Base-by-base conservation (phyloP, 2,329 filamentous ascomycete genomes). In the Chaetomiaceae sp. region DNA sequence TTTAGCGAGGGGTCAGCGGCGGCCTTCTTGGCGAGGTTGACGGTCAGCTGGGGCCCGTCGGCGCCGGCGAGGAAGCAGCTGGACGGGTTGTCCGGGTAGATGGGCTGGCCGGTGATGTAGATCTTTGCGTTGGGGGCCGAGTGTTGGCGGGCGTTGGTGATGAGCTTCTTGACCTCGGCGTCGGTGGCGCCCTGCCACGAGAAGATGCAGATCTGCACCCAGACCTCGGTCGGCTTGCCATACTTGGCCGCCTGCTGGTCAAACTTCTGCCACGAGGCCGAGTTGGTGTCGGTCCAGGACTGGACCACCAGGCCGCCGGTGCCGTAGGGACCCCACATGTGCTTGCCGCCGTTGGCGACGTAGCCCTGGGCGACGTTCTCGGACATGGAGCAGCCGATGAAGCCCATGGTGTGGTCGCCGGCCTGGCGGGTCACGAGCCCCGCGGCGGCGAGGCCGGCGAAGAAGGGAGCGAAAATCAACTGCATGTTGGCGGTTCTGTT, bases 191-290 rank as follows among this genome's bases (percentile, higher is more conserved):
- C 63, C 4, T 58, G 61, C 51, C 64, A 58, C 37, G 57, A 54
- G 54, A 66, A 67, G 55, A 67, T 66, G 59, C 64, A 66, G 47
- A 66, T 60, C 57, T 63, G 60, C 11, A 67, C 64, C 64, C 44
- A 47, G 16, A 47, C 44, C 9, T 29, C 23, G 13, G 33, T 13
- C 9, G 44, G 44, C 16, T 37, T 37, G 23, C 44, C 44, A n/a
- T 37, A 37, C 29, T 37, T 20, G n/a, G 44, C n/a, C 2, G 18
- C 44, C 13, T 47, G 44, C 64, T 58, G 46, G 55, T 66, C 64
- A 34, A 65, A 66, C 27, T 56, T 52, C 25, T 53, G 33, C 64
- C 63, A 66, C 6, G 58, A 51, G 5, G 60, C 27, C 21, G 64
- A 65, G 53, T 58, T 62, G 40, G 36, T 56, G 58, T 57, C 48